Evolutionary conservation across 768 basidiomycete genomes (phyloP).

Genomic region (Boletus tylopilopsis): DNA sequence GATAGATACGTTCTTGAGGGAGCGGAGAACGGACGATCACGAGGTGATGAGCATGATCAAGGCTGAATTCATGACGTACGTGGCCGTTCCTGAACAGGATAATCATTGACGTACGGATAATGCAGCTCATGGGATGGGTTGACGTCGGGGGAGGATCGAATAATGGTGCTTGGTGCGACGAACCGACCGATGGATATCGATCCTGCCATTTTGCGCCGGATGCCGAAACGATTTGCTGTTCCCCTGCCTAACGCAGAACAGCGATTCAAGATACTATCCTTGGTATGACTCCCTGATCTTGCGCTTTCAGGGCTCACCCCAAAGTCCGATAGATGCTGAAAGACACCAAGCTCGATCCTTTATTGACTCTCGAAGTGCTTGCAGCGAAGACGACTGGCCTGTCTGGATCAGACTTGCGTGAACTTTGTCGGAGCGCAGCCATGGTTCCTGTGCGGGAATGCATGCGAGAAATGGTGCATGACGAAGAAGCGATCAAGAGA

Average conservation of each 20-base stretch:
- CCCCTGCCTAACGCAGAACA: slow-evolving; percentile 75
- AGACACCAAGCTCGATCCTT: slow-evolving; percentile 62
- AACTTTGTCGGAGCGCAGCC: slow-evolving; percentile 89
- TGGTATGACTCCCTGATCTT: slow-evolving; percentile 46
- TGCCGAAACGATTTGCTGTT: slow-evolving; percentile 95
- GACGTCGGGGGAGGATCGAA: slow-evolving; percentile 72
- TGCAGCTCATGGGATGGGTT: slow-evolving; percentile 92
- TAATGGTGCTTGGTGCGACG: slow-evolving; percentile 91
- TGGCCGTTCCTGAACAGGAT: slow-evolving; percentile 3
- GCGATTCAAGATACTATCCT: slow-evolving; percentile 74
- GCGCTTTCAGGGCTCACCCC: neutral
- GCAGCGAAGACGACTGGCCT: slow-evolving; percentile 68
- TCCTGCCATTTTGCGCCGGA: slow-evolving; percentile 82
- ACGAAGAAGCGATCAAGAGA: slow-evolving; percentile 47
- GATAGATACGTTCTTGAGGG: slow-evolving; percentile 92
- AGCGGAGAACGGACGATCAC: slow-evolving; percentile 85
- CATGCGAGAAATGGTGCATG: slow-evolving; percentile 50
- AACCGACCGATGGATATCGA: slow-evolving; percentile 94
- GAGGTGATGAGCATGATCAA: slow-evolving; percentile 99
- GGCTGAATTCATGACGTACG: slow-evolving; percentile 90
- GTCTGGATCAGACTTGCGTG: slow-evolving; percentile 89
- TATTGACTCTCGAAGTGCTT: slow-evolving; percentile 58
- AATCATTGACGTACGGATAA: neutral
- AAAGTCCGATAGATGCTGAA: slow-evolving; percentile 66
- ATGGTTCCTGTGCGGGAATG: slow-evolving; percentile 90